Conservation (phyloP, 345 rosid species). For the Heritiera fomes region DNA sequence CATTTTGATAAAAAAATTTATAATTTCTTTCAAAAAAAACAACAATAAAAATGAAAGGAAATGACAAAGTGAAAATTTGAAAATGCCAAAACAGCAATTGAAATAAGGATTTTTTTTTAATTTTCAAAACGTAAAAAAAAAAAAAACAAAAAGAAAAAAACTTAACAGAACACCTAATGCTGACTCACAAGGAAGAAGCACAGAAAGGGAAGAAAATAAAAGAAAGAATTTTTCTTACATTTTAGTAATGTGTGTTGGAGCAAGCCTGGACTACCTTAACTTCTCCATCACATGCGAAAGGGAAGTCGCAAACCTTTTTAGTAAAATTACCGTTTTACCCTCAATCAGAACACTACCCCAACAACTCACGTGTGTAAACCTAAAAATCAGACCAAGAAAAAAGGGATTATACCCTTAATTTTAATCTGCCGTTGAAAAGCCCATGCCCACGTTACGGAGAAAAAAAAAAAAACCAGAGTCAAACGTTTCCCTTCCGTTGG, state of each 20-base stretch:
- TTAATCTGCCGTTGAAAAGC: conserved; percentile 11
- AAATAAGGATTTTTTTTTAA: neutral
- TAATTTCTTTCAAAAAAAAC: neutral
- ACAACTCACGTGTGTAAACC: neutral
- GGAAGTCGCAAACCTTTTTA: neutral
- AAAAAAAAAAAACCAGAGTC: conserved; percentile 23
- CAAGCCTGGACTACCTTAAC: conserved; percentile 47
- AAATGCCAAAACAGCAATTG: neutral
- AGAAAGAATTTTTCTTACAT: neutral
- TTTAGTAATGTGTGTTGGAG: conserved; percentile 36
- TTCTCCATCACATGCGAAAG: conserved; percentile 33
- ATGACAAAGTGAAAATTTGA: neutral
- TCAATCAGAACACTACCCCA: neutral
- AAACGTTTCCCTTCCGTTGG: conserved; percentile 5
- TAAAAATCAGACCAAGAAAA: neutral
- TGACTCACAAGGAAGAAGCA: too few relatives aligned
- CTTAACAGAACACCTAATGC: too few relatives aligned
- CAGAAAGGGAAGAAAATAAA: too few relatives aligned
- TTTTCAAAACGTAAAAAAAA: too few relatives aligned
- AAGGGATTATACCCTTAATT: neutral
- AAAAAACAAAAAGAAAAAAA: too few relatives aligned
- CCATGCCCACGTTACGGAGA: neutral
- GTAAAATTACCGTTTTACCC: neutral
- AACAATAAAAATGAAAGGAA: neutral
- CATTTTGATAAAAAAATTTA: too few relatives aligned